Evolutionary conservation across 176 grass and related monocot species (phyloP), one percentile per base, ranked within the genome.

Genomic region (Oryza glaberrima): DNA sequence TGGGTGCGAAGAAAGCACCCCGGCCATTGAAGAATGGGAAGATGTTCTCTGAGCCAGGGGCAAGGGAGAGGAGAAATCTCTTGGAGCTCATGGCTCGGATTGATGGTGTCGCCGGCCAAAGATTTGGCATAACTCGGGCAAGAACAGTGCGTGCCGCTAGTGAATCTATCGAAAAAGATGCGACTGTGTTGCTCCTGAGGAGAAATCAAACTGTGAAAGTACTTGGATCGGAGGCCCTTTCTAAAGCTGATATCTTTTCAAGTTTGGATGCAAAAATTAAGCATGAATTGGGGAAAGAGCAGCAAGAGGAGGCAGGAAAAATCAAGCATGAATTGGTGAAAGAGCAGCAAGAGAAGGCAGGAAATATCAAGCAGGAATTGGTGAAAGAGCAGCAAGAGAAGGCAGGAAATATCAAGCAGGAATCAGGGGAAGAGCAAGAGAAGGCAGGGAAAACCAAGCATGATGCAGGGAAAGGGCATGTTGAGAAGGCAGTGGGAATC

Each of bases 21-120:
- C 75, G 83, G 12, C 90, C 87, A 25, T 64, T 56, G 49, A 94
- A 88, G 73, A 80, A 83, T 51, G 91, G 85, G 0, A 93, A 82
- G 46, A 88, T 94, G 15, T 83, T 97, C 40, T 85, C 92, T 9
- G 90, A 90, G 52, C 73, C 83, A 3, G 84, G 91, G 30, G 23
- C 70, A 45, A 77, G 79, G 70, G 89, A 87, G 67, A 87, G 90
- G 70, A 95, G 78, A 78, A 99, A 99, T 89, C 92, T 99, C 63
- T 67, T 92, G 86, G 91, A 99, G 80, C 90, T 99, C 8, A 96
- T 99, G 96, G 91, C 94, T 83, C 83, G 88, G 51, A 77, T 90
- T 40, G 84, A 92, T 49, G 88, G 88, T 13, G 88, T 91, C 66
- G 85, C 85, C 0, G 79, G 73, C 65, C 88, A 84, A 72, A 83